phyloP scores from a whole-genome alignment of 2,329 filamentous ascomycete genomes.

The Pyricularia grisea region DNA sequence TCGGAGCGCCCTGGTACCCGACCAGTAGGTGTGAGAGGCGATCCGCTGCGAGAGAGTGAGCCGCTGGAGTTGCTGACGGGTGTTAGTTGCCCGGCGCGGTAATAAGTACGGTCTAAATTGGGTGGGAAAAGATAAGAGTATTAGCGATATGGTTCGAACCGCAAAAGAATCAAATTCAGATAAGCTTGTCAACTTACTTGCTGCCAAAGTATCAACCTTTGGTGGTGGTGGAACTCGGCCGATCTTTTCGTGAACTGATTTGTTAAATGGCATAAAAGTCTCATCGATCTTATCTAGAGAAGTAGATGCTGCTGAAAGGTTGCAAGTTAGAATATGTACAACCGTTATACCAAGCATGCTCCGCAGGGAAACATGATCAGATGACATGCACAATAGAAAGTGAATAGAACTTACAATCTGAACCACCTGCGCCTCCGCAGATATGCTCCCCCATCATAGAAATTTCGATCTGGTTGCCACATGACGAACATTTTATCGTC shows the following conservation, averaged over 20 bases:
- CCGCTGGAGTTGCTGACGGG: conserved; percentile 52
- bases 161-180: neutral
- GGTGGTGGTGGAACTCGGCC: conserved; percentile 37
- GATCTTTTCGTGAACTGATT: conserved; percentile 27
- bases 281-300: conserved; percentile 16
- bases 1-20: conserved; percentile 31
- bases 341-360: neutral
- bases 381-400: neutral
- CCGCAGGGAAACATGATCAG: neutral
- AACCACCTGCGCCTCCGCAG: conserved; percentile 40
- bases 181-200: conserved; percentile 34
- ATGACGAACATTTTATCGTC: conserved; percentile 81
- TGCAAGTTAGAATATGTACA: neutral
- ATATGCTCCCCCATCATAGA: conserved; percentile 79
- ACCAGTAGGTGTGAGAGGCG: conserved; percentile 48
- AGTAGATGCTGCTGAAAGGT: neutral
- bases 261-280: conserved; percentile 26
- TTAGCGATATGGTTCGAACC: conserved; percentile 19
- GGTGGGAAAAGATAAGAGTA: conserved; percentile 5
- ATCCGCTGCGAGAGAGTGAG: conserved; percentile 42
- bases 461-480: conserved; percentile 69
- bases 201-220: conserved; percentile 45
- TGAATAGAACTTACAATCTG: conserved; percentile 30
- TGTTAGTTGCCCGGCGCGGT: conserved; percentile 49
- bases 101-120: conserved; percentile 41